Conservation (phyloP, 495 filamentous ascomycete genomes). For the Penicillium steckii region DNA sequence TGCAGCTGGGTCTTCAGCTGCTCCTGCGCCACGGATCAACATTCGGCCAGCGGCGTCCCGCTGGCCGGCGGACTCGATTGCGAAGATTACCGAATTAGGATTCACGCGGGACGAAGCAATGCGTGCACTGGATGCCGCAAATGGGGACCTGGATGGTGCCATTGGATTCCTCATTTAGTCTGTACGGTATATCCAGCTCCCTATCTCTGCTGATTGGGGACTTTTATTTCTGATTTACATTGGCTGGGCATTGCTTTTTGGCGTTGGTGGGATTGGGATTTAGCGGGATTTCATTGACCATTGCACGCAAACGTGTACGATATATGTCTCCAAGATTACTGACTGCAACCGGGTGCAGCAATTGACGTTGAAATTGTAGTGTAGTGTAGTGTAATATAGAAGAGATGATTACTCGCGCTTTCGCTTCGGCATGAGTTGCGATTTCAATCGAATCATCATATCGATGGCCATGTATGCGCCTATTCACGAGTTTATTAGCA, state of each 20-base stretch:
- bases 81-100: constrained; percentile 75
- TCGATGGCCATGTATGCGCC: constrained; percentile 57
- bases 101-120: constrained; percentile 76
- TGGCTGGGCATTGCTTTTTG: neutral
- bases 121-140: constrained; percentile 75
- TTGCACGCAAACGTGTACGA: constrained; percentile 11
- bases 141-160: constrained; percentile 83
- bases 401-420: constrained; percentile 37
- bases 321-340: no score
- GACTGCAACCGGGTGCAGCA: no score
- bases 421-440: constrained; percentile 29
- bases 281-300: constrained; percentile 21
- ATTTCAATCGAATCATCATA: constrained; percentile 47
- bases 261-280: constrained; percentile 11
- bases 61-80: constrained; percentile 42
- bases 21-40: constrained; percentile 23
- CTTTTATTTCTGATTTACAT: neutral
- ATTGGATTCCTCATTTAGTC: constrained; percentile 73
- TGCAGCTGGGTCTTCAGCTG: constrained; percentile 21
- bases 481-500: constrained; percentile 16
- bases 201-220: neutral
- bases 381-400: no score
- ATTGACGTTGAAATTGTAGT: no score
- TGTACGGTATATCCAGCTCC: neutral
- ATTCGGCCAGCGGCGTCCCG: constrained; percentile 37